Percentiles rank a stretch among this genome's conserved stretches.
phyloP scores from a whole-genome alignment of 495 filamentous ascomycete species.

The Tuber aestivum region DNA sequence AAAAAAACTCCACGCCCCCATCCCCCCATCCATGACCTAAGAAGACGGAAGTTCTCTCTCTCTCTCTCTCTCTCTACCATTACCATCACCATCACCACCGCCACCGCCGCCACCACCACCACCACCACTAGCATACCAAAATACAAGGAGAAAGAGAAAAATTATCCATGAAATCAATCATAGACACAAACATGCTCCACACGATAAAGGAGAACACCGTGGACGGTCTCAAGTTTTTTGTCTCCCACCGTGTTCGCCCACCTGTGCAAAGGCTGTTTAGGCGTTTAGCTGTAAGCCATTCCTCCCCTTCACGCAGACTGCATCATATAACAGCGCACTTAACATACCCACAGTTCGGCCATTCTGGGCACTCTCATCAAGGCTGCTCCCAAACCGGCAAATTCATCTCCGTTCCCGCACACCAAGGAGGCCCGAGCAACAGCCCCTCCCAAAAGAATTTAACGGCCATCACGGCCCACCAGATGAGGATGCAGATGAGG shows the following conservation, averaged over 20 bases:
- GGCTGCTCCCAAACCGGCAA: background rate
- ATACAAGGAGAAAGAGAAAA: background rate
- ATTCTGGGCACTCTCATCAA: background rate
- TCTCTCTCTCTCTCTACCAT: too few relatives aligned
- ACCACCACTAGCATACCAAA: background rate
- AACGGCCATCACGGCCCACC: background rate
- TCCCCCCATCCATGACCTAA: background rate
- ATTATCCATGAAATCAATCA: background rate
- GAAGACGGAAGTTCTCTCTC: background rate
- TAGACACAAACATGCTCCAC: background rate
- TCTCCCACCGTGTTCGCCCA: background rate
- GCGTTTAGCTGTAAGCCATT: background rate
- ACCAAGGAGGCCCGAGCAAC: background rate
- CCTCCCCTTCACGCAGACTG: background rate
- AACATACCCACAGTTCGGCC: background rate
- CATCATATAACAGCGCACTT: background rate
- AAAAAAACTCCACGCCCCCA: background rate
- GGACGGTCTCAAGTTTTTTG: background rate
- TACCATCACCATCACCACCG: too few relatives aligned
- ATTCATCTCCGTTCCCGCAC: background rate
- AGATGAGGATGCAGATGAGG: background rate
- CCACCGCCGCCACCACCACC: too few relatives aligned
- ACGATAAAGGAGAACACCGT: background rate
- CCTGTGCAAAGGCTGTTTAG: background rate
- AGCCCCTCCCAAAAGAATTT: background rate